A percentile compares a stretch with the other conserved stretches of the same genome.
Conservation (phyloP, 768 basidiomycete genomes). For the Auricularia heimuer region DNA sequence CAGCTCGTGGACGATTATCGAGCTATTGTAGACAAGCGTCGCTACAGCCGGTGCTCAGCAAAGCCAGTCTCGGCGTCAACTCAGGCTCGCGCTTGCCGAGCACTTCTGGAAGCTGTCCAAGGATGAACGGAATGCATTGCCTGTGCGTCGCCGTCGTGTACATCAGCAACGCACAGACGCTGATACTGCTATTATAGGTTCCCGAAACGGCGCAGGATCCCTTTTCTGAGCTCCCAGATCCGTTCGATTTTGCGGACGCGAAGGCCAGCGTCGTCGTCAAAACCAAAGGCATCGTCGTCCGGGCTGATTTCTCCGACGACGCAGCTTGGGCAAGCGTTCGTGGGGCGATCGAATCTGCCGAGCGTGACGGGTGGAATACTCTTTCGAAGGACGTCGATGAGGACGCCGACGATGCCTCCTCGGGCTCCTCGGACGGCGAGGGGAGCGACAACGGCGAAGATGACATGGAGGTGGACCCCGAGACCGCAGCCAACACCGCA, state of each 20-base stretch:
- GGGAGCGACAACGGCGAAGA: background rate
- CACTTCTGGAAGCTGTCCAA: background rate
- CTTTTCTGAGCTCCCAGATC: background rate
- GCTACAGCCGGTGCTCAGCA: background rate
- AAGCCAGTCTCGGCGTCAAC: background rate
- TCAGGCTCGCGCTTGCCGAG: background rate
- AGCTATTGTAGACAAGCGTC: background rate
- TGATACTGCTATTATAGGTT: background rate
- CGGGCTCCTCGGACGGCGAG: background rate
- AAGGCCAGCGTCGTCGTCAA: background rate
- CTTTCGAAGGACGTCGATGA: background rate
- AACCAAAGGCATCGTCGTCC: background rate
- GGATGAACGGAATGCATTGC: background rate
- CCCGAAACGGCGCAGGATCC: background rate
- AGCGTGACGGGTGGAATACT: background rate
- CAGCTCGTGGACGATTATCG: background rate
- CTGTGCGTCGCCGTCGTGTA: background rate
- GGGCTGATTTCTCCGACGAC: background rate
- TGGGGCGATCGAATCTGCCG: background rate
- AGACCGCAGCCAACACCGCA: constrained; percentile 1
- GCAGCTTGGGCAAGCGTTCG: background rate
- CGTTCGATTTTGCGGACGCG: background rate
- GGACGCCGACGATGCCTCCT: background rate
- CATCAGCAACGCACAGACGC: background rate
- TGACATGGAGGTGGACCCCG: background rate